Base-by-base conservation (phyloP, 1,284 basidiomycete genomes). In the Sparassis latifolia region DNA sequence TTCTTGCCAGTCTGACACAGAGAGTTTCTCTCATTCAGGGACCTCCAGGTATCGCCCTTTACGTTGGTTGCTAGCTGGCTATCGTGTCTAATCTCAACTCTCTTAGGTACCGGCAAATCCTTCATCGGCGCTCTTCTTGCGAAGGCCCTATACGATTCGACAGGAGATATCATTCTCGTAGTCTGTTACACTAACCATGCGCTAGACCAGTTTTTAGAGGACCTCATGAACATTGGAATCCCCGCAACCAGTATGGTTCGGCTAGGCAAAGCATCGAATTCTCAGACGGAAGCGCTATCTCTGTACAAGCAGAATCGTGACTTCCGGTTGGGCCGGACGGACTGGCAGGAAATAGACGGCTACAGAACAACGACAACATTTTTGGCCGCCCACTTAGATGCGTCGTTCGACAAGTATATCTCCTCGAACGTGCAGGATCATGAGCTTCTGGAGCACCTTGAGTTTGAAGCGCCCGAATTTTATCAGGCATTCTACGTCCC, bases 111-210 rank as follows among this genome's bases (percentile, higher is more conserved):
- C 0, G 84, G 82, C 1, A 85, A 85, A 52, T 83, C 81, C 0
- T 84, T 84, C 56, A 79, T 85, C 33, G 82, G 83, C 1, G 78
- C 80, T 0, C 63, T 85, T 0, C 64, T 84, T 0, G 80, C 78
- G 0, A 84, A 84, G 55, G 62, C 70, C 3, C 58, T 84, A 3
- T 72, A 83, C 45, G 71, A 79, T 38, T 65, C 63, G 47, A 74
- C 75, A 0, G 27, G 57, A 0, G 65, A 73, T 49, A 77, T 58
- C 2, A 79, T 85, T 12, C 71, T 84, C 5, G 80, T 85, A 3
- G 77, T 82, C 27, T 84, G 82, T 56, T 85, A 76, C 52, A 85
- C 83, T 0, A 85, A 85, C 51, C 83, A 85, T 53, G 82, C 83
- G 0, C 71, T 84, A 0, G 82, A 85, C 53, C 78, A 83, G 51